Percentiles rank a stretch among this genome's conserved stretches.
Conservation (phyloP, 176 grass and related monocot genomes). For the Aegilops longissima region DNA sequence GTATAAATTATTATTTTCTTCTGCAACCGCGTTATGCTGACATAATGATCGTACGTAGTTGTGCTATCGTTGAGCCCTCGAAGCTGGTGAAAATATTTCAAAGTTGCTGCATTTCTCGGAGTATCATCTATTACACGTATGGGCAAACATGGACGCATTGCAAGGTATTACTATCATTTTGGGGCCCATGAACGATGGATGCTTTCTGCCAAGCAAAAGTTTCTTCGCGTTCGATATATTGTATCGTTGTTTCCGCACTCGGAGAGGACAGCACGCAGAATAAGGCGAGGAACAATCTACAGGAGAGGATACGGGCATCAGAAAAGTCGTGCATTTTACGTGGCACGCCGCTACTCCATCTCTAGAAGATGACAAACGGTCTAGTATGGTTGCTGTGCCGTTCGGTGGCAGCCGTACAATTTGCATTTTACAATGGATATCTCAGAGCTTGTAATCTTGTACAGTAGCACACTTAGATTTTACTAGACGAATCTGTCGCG, state of each 20-base stretch:
- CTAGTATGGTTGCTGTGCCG: not conserved
- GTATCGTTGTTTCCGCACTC: not conserved
- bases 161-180: not conserved
- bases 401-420: not conserved
- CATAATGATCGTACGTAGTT: too few relatives aligned
- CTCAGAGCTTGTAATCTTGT: not conserved
- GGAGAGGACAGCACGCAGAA: not conserved
- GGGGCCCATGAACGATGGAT: not conserved
- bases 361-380: not conserved
- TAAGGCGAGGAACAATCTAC: not conserved
- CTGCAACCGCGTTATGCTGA: too few relatives aligned
- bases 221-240: not conserved
- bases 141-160: not conserved
- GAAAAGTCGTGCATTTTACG: not conserved
- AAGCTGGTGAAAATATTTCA: not conserved
- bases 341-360: not conserved
- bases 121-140: not conserved
- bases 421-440: not conserved
- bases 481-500: too few relatives aligned
- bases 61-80: too few relatives aligned
- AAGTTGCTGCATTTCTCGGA: not conserved
- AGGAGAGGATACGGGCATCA: not conserved
- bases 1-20: too few relatives aligned
- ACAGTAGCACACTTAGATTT: too few relatives aligned
- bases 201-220: not conserved